Percentiles rank a stretch among this genome's conserved stretches.
Evolutionary conservation across 1,284 basidiomycete genomes (phyloP).

Genomic region (Waitea zeae): DNA sequence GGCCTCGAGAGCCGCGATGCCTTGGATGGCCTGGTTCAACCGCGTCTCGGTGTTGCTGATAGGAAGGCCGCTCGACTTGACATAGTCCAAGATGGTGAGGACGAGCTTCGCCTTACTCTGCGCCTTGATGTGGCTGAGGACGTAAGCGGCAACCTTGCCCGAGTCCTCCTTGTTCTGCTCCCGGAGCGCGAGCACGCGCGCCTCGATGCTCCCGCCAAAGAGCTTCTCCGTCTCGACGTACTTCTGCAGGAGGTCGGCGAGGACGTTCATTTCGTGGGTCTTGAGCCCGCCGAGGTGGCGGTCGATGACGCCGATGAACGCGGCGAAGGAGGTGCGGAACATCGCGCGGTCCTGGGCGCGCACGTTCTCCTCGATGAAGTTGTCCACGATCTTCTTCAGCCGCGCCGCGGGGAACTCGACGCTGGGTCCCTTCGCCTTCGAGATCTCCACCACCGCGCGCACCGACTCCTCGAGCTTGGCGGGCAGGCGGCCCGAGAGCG

Average conservation of each 20-base stretch:
- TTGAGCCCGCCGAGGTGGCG: conserved; percentile 75
- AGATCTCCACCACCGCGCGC: conserved; percentile 62
- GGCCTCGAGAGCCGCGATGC: conserved; percentile 74
- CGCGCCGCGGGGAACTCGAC: conserved; percentile 78
- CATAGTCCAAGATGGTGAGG: conserved; percentile 72
- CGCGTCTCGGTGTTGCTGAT: conserved; percentile 56
- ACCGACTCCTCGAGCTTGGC: conserved; percentile 81
- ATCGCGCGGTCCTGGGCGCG: conserved; percentile 63
- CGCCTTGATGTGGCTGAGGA: conserved; percentile 92
- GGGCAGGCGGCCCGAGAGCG: conserved; percentile 89
- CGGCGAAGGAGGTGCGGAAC: conserved; percentile 56
- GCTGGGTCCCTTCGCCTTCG: conserved; percentile 48
- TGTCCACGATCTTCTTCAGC: conserved; percentile 73
- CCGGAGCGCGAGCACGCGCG: conserved; percentile 78
- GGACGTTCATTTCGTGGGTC: conserved; percentile 68
- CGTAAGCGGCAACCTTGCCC: conserved; percentile 76
- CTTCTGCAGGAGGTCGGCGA: conserved; percentile 54
- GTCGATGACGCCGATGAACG: conserved; percentile 68
- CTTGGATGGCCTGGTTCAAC: conserved; percentile 59
- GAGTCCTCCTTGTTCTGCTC: conserved; percentile 88
- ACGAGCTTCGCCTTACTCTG: conserved; percentile 87
- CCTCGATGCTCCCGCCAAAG: conserved; percentile 87
- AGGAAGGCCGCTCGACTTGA: conserved; percentile 63
- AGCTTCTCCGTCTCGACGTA: conserved; percentile 82
- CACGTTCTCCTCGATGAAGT: conserved; percentile 72